Evolutionary conservation across 495 filamentous ascomycete genomes (phyloP).

Genomic region (Penicillium lagena): DNA sequence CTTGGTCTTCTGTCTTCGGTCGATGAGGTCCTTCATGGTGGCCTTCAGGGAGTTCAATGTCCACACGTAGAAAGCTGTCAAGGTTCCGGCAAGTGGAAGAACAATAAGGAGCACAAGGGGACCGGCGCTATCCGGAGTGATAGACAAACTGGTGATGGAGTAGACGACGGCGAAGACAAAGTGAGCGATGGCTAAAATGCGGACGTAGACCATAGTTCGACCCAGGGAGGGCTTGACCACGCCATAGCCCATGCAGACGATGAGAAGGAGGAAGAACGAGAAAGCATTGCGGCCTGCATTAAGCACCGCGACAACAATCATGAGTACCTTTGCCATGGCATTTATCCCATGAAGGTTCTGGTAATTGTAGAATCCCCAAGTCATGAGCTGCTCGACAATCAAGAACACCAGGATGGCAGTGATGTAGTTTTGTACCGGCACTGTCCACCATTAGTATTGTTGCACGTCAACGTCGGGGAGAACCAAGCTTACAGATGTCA

Average conservation of each 20-base stretch:
- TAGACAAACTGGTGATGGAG: slow-evolving; percentile 78
- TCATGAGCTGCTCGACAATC: slow-evolving; percentile 92
- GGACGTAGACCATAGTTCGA: slow-evolving; percentile 87
- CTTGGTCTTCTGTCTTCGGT: slow-evolving; percentile 91
- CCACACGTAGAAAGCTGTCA: slow-evolving; percentile 99
- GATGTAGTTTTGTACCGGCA: slow-evolving; percentile 99
- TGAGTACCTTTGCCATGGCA: slow-evolving; percentile 67
- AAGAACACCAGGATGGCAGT: slow-evolving; percentile 95
- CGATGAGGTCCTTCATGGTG: slow-evolving; percentile 91
- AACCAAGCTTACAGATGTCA: slow-evolving; percentile 65
- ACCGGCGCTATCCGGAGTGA: slow-evolving; percentile 68
- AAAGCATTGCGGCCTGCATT: slow-evolving; percentile 95
- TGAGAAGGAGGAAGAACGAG: slow-evolving; percentile 96
- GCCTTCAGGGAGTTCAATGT: slow-evolving; percentile 90
- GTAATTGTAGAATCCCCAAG: slow-evolving; percentile 93
- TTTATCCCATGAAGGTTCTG: slow-evolving; percentile 85
- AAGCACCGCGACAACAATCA: slow-evolving; percentile 84
- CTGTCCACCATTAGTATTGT: slow-evolving; percentile 39
- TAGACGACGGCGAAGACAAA: slow-evolving; percentile 96
- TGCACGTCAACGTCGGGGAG: not conserved
- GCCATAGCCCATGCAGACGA: slow-evolving; percentile 99
- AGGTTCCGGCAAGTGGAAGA: slow-evolving; percentile 80
- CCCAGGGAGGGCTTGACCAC: slow-evolving; percentile 95
- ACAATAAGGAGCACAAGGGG: slow-evolving; percentile 94
- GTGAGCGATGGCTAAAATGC: slow-evolving; percentile 83